phyloP scores from a whole-genome alignment of 306 rosid genomes.

The Begonia peltatifolia region DNA sequence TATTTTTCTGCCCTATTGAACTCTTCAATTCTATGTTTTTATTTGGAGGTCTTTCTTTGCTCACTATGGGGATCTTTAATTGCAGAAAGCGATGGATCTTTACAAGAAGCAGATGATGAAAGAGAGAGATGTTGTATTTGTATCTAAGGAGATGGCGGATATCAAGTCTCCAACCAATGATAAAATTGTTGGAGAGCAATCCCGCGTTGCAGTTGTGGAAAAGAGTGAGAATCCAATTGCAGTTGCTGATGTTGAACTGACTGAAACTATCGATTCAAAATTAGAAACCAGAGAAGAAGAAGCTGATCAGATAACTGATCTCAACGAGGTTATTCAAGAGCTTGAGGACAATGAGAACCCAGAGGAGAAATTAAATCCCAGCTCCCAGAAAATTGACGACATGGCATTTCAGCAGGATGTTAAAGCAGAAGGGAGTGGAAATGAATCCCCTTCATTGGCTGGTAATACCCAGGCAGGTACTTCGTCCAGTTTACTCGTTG shows the following conservation, averaged over 20 bases:
- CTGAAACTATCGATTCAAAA: conserved; percentile 15
- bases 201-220: conserved; percentile 20
- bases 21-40: no score
- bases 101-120: conserved; percentile 69
- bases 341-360: conserved; percentile 22
- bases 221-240: conserved; percentile 24
- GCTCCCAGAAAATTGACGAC: no score
- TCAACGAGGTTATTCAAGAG: conserved; percentile 9
- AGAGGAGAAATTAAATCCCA: conserved; percentile 16
- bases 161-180: conserved; percentile 23
- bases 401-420: no score
- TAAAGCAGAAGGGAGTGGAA: no score
- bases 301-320: conserved; percentile 16
- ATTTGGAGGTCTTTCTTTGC: background rate
- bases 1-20: no score
- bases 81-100: conserved; percentile 70
- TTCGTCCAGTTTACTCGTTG: no score
- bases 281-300: conserved; percentile 21
- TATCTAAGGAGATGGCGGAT: conserved; percentile 26
- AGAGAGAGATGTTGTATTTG: conserved; percentile 14
- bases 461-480: no score
- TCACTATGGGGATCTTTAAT: background rate
- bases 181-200: conserved; percentile 18
- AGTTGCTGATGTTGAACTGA: conserved; percentile 19
- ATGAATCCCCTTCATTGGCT: no score